Base-by-base conservation (phyloP, 306 rosid species). In the Cucumis cinereus region DNA sequence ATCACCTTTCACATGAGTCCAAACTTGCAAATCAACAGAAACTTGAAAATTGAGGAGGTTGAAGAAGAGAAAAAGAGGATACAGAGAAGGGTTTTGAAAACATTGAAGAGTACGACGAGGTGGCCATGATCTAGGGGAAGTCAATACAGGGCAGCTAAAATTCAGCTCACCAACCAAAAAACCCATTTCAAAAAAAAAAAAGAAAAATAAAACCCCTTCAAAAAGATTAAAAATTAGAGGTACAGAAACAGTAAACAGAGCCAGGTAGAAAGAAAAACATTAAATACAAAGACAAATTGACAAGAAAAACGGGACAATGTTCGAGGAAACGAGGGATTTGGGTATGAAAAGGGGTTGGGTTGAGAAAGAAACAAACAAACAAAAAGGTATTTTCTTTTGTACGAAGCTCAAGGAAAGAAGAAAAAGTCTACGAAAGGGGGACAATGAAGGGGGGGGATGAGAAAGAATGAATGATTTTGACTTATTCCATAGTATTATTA, bases 121-220 rank as follows among this genome's bases (percentile, higher is more conserved):
- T 33, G 43, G 49, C 82, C 89, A 85, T 81, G 84, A 81, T 81
- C 84, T 60, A 36, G 79, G 79, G 83, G 76, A 79, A 74, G 85
- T 81, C 87, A 79, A 78, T 45, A 77, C 54, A 22, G 26, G 83
- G 87, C 91, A 85, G 89, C 91, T 83, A 78, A 77, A 79, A 79
- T 83, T 81, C 64, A 74, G 88, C 75, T 81, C 81, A 87, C 81
- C 88, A 87, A 85, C 87, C 83, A 26, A 66, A 38, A 75, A 43
- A 64, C 77, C 73, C 86, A 78, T 62, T 5, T 57, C 24, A 10
- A 14, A 30, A 24, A 10, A 26, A 23, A 40, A 57, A 55, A 66
- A 66, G n/a, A n/a, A n/a, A n/a, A n/a, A n/a, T n/a, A 38, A 75
- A 52, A 47, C 68, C 68, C 86, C 2, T 30, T 3, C 43, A 14